Base-by-base conservation (phyloP, 805 yeast genomes). In the Scheffersomyces amazonensis region DNA sequence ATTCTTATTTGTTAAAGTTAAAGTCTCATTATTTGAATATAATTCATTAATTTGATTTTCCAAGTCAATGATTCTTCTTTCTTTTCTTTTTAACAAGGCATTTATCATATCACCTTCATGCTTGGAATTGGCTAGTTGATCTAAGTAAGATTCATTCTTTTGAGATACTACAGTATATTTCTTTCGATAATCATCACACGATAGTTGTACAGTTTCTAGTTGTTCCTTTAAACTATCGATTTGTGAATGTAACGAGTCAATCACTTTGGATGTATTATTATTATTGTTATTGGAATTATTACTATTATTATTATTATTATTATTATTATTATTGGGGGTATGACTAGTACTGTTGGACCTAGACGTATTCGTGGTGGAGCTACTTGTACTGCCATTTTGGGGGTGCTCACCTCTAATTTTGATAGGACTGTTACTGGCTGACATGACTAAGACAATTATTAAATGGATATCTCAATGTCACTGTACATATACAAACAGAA, bases 101-200 rank as follows among this genome's bases (percentile, higher is more conserved):
- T 76, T 81, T 31, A 83, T 69, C 66, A 82, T 82, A 46, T 85
- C 89, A 49, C 82, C 82, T 51, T 87, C 91, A 56, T 84, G 90
- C 57, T 83, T 83, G 27, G 84, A 67, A 45, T 80, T 81, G 21
- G 87, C 78, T 43, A 81, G 59, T 57, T 81, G 85, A 49, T 81
- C 87, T 24, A 78, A 71, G 37, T 75, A 64, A 39, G 73, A 64
- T 47, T 76, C 80, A 49, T 80, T 65, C 59, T 77, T 69, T 51
- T 70, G 60, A 46, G 71, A 47, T 37, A 71, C 51, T 20, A 71
- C 61, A 36, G 76, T 70, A 49, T 71, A 64, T 43, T 80, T 76
- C 56, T 78, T 79, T 43, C 70, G 71, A 48, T 74, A 70, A 41
- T 77, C 83, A 20, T 63, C 60, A 37, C 62, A 64, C 31, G 68